Evolutionary conservation across 805 yeast species (phyloP), one percentile per base, ranked within the genome.

Genomic region (Danielia reshetovae): DNA sequence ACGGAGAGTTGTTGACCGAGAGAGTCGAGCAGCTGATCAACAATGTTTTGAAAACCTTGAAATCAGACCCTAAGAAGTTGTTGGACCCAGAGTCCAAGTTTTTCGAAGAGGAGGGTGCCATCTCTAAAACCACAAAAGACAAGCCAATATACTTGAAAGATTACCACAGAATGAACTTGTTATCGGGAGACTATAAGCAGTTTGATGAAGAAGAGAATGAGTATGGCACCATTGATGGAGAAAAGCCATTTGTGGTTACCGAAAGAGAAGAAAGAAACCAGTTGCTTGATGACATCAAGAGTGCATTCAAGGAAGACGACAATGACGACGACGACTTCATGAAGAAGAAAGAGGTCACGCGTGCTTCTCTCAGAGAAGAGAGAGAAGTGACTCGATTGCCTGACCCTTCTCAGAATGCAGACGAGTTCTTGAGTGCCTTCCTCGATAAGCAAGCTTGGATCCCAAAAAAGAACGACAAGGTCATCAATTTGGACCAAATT

Each of bases 61-160:
- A 75, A 51, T 67, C 68, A 2, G 79, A 85, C 34, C 90, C 93
- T 38, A 69, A 75, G 38, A 55, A 58, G 45, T 67, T 90, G 26
- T 70, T 81, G 42, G 81, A 90, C 53, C 79, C 80, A n/a, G 63
- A 73, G 12, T 78, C 74, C 8, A 76, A 70, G 51, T 93, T 93
- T 52, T 90, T 85, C 58, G 81, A 80, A 3, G 84, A 81, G 14
- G 80, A 72, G 15, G 64, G 59, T 3, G 68, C 68, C 14, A 60
- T 45, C 3, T 32, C 35, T 11, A 31, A 34, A 4, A 33, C 36
- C 4, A 38, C 36, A 14, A 47, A 46, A 27, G 57, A 46, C 23
- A 85, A 85, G 54, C 96, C 97, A 7, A 68, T 93, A 37, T 86
- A 81, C 56, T 73, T 93, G 59, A 88, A 89, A 49, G 98, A 93